Conservation (phyloP, 148 eudicot genomes). For the Arbutus unedo region DNA sequence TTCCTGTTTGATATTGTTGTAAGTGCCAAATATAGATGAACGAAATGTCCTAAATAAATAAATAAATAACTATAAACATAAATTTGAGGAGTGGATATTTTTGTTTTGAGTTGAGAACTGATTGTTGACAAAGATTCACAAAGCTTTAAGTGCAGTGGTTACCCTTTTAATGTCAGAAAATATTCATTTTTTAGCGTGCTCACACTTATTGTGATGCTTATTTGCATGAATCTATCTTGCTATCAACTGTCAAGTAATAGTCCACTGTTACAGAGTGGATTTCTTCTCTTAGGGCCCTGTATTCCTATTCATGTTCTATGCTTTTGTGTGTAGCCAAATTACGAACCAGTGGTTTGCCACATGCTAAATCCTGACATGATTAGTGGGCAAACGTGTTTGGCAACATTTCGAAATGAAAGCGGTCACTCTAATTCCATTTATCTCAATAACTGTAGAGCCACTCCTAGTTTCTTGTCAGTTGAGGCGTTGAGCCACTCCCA, state of each 20-base stretch:
- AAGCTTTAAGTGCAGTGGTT: background rate
- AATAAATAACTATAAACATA: too few species aligned
- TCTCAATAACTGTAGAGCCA: too few species aligned
- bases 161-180: slow-evolving; percentile 7
- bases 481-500: too few species aligned
- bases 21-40: slow-evolving; percentile 10
- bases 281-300: background rate
- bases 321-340: background rate
- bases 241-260: background rate
- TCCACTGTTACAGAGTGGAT: background rate
- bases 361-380: background rate
- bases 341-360: background rate
- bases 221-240: background rate
- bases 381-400: slow-evolving; percentile 4
- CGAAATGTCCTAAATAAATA: too few species aligned
- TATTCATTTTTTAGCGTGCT: slow-evolving; percentile 11
- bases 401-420: background rate
- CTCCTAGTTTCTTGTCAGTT: too few species aligned
- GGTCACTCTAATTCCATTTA: too few species aligned
- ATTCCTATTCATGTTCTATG: background rate
- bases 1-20: slow-evolving; percentile 1
- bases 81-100: background rate
- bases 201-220: background rate
- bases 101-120: slow-evolving; percentile 2
- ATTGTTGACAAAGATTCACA: background rate